A percentile compares a stretch with the other conserved stretches of the same genome.
Evolutionary conservation across 306 rosid genomes (phyloP).

Genomic region (Astragalus glycyphyllos): DNA sequence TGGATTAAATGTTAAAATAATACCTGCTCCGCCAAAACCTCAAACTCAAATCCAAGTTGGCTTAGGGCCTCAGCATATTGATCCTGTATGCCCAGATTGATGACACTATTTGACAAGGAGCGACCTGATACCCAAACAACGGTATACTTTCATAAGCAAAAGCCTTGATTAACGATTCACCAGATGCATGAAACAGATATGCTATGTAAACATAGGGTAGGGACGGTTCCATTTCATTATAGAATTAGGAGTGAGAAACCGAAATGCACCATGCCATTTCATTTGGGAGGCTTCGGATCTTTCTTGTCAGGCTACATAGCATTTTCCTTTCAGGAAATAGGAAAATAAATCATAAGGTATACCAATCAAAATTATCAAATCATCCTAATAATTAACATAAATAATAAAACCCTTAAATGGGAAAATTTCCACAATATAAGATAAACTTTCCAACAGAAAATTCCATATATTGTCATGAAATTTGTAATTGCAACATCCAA

Average conservation of each 20-base stretch:
- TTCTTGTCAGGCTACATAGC: no score
- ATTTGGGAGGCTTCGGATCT: no score
- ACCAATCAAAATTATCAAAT: constrained; percentile 18
- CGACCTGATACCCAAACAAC: constrained; percentile 63
- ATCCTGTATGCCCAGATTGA: constrained; percentile 77
- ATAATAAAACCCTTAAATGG: no score
- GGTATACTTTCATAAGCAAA: constrained; percentile 31
- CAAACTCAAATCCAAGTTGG: constrained; percentile 82
- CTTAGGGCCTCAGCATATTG: constrained; percentile 76
- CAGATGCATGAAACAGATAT: constrained; percentile 22
- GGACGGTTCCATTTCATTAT: no score
- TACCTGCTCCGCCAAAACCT: constrained; percentile 83
- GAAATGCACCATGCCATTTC: no score
- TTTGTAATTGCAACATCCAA: constrained; percentile 23
- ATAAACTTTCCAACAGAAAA: neutral
- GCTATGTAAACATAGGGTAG: no score
- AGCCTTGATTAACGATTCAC: constrained; percentile 28
- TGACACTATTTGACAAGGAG: constrained; percentile 76
- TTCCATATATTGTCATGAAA: constrained; percentile 8
- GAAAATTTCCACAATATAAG: neutral
- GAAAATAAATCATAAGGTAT: constrained; percentile 24
- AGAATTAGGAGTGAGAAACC: no score
- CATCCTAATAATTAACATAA: constrained; percentile 10
- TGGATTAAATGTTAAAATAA: constrained; percentile 25
- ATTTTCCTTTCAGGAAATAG: neutral